Percentiles rank a stretch among this genome's conserved stretches.
Conservation (phyloP, 768 basidiomycete genomes). For the Pleurotus citrinopileatus region DNA sequence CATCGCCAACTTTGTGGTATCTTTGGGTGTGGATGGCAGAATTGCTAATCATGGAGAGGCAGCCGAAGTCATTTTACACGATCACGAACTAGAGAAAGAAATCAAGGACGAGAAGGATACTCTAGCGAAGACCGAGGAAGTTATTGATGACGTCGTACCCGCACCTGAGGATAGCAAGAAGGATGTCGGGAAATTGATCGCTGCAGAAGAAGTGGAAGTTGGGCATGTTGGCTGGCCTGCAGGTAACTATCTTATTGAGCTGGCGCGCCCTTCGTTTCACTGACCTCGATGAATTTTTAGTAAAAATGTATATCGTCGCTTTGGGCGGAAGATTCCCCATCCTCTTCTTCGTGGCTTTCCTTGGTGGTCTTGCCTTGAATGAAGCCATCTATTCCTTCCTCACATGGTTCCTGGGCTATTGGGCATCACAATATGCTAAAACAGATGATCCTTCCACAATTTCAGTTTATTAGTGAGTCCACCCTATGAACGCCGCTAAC, state of each 20-base stretch:
- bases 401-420: constrained; percentile 24
- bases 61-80: constrained; percentile 35
- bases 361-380: constrained; percentile 12
- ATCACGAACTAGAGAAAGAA: constrained; percentile 42
- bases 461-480: constrained; percentile 18
- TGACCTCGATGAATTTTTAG: constrained; percentile 10
- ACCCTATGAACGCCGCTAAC: constrained; percentile 15
- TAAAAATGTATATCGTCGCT: constrained; percentile 22
- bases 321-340: constrained; percentile 19
- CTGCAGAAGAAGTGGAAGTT: constrained; percentile 45
- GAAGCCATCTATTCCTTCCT: constrained; percentile 14
- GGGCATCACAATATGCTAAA: constrained; percentile 18
- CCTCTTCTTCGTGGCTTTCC: constrained; percentile 19
- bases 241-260: not conserved
- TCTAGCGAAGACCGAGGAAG: constrained; percentile 15
- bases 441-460: constrained; percentile 16
- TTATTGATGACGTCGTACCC: constrained; percentile 17
- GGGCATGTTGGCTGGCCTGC: constrained; percentile 42
- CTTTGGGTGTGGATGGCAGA: constrained; percentile 41
- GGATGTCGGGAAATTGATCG: constrained; percentile 43
- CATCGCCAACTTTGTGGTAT: constrained; percentile 43
- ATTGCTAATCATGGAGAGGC: constrained; percentile 42
- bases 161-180: constrained; percentile 16
- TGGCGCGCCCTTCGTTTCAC: too few species aligned
- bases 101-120: constrained; percentile 37